phyloP scores from a whole-genome alignment of 2,329 filamentous ascomycete genomes.

The Hirsutella thompsonii region DNA sequence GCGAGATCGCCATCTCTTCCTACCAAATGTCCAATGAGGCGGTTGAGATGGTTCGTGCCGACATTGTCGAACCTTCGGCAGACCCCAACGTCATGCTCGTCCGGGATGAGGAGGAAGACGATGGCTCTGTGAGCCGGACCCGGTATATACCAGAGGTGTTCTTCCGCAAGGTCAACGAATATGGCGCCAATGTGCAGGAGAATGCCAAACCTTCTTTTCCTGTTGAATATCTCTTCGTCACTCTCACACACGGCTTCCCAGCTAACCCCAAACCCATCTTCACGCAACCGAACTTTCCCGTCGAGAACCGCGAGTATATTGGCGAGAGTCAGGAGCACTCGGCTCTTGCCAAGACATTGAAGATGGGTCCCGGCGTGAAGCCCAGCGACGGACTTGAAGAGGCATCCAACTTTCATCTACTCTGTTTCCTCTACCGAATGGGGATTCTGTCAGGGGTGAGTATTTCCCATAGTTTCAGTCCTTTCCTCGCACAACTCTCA shows the following conservation, averaged over 20 bases:
- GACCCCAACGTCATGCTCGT: constrained; percentile 92
- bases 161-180: constrained; percentile 90
- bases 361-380: constrained; percentile 45
- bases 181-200: constrained; percentile 90
- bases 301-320: constrained; percentile 82
- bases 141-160: constrained; percentile 97
- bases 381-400: constrained; percentile 49
- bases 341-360: constrained; percentile 54
- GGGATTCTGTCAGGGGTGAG: constrained; percentile 74
- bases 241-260: constrained; percentile 92
- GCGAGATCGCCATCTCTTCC: constrained; percentile 76
- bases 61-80: constrained; percentile 89
- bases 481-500: neutral
- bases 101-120: constrained; percentile 78
- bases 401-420: constrained; percentile 85
- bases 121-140: constrained; percentile 51
- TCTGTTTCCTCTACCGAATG: constrained; percentile 75
- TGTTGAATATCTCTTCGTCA: constrained; percentile 91
- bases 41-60: constrained; percentile 91
- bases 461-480: constrained; percentile 3
- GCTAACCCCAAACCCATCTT: constrained; percentile 68
- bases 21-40: constrained; percentile 94
- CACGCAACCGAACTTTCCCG: constrained; percentile 60
- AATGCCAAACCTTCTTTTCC: constrained; percentile 95
- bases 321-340: constrained; percentile 75